Evolutionary conservation across 2,329 filamentous ascomycete species (phyloP).

Genomic region (Graphilbum sp.): DNA sequence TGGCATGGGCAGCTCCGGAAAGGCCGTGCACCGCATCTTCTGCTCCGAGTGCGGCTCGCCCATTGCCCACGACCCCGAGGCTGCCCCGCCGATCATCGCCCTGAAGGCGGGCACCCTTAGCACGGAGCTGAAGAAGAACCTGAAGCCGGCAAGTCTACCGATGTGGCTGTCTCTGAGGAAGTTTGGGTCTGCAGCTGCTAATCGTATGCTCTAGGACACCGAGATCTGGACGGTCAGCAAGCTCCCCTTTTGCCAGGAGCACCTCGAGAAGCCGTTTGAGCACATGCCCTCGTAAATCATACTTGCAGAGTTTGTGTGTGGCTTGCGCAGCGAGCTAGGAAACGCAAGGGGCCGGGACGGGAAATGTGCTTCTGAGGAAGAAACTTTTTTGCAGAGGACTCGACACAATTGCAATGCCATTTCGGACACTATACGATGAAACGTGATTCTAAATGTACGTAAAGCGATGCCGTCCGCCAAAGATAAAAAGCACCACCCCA

Average conservation of each 20-base stretch:
- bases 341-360: background rate
- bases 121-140: constrained; percentile 46
- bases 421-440: no score
- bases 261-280: constrained; percentile 43
- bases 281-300: constrained; percentile 40
- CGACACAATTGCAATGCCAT: no score
- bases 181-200: no score
- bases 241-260: constrained; percentile 53
- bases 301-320: no score
- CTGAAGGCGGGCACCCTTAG: constrained; percentile 51
- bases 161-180: constrained; percentile 12
- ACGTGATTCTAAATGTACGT: no score
- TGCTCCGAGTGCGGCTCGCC: constrained; percentile 54
- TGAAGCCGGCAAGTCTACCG: constrained; percentile 56
- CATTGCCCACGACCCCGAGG: constrained; percentile 54
- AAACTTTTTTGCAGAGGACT: no score
- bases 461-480: no score
- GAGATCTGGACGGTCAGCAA: constrained; percentile 57
- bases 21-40: constrained; percentile 51
- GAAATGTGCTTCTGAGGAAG: no score
- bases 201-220: constrained; percentile 27
- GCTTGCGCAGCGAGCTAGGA: background rate
- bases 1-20: constrained; percentile 42
- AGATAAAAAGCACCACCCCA: no score
- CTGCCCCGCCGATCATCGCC: constrained; percentile 53